Conservation (phyloP, 345 rosid genomes). For the Hevea brasiliensis region DNA sequence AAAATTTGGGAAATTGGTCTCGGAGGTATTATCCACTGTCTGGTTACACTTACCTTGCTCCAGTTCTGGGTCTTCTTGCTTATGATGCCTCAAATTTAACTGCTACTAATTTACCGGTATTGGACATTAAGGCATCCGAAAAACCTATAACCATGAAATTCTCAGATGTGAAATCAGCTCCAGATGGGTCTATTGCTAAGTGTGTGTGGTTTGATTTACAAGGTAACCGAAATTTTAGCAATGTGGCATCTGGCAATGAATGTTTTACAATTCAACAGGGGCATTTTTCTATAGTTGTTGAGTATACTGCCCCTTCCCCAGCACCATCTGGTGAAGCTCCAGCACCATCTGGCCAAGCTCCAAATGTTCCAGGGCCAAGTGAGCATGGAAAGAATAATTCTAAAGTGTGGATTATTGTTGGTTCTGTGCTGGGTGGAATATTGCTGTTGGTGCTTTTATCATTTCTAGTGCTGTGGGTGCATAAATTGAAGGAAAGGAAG, state of each 20-base stretch:
- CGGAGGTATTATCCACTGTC: constrained; percentile 55
- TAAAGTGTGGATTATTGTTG: constrained; percentile 65
- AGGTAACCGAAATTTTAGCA: constrained; percentile 59
- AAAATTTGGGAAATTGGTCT: constrained; percentile 85
- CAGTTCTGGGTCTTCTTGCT: constrained; percentile 82
- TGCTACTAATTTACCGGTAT: constrained; percentile 47
- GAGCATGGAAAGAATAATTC: constrained; percentile 32
- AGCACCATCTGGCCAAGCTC: constrained; percentile 17
- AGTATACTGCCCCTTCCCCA: constrained; percentile 55
- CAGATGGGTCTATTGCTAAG: constrained; percentile 54
- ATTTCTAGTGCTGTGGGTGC: constrained; percentile 52
- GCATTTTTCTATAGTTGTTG: constrained; percentile 81
- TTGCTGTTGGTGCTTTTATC: constrained; percentile 46
- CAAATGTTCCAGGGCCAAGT: neutral
- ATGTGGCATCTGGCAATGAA: constrained; percentile 44
- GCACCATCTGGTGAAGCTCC: constrained; percentile 18
- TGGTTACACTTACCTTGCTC: constrained; percentile 59
- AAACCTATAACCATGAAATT: constrained; percentile 62
- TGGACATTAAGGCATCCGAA: constrained; percentile 45
- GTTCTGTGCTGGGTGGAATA: constrained; percentile 75
- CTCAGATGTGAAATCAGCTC: constrained; percentile 48
- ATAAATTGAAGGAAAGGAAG: constrained; percentile 57
- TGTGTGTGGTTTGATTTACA: constrained; percentile 70
- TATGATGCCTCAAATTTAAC: constrained; percentile 70
- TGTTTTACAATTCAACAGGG: constrained; percentile 67